Evolutionary conservation across 75 land plant genomes (phyloP).

Genomic region (Ceratopteris richardii): DNA sequence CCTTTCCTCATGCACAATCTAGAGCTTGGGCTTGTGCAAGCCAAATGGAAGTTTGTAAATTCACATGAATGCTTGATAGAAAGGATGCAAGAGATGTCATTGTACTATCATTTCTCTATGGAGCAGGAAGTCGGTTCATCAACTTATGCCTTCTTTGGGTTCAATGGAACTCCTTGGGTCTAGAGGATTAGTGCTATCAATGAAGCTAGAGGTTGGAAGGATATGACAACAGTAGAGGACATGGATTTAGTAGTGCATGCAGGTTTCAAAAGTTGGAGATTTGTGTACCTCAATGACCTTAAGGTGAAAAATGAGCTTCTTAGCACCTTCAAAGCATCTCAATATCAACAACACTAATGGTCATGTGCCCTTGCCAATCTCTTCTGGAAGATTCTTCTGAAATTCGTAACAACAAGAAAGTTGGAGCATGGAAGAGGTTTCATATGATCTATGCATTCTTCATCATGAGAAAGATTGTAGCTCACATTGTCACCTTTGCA

Average conservation of each 20-base stretch:
- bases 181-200: slow-evolving; percentile 53
- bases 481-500: slow-evolving; percentile 81
- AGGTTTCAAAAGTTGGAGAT: slow-evolving; percentile 67
- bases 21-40: slow-evolving; percentile 39
- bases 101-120: slow-evolving; percentile 59
- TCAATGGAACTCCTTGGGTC: slow-evolving; percentile 78
- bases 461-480: slow-evolving; percentile 84
- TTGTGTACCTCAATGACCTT: slow-evolving; percentile 34
- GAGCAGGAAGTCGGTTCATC: slow-evolving; percentile 64
- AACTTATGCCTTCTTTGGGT: slow-evolving; percentile 77
- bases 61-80: slow-evolving; percentile 65
- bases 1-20: slow-evolving; percentile 40
- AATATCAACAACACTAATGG: slow-evolving; percentile 83
- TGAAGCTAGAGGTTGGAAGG: slow-evolving; percentile 84
- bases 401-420: slow-evolving; percentile 67
- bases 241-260: slow-evolving; percentile 85
- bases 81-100: slow-evolving; percentile 66
- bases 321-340: slow-evolving; percentile 29
- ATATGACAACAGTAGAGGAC: slow-evolving; percentile 75
- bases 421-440: slow-evolving; percentile 63
- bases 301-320: slow-evolving; percentile 16
- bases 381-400: slow-evolving; percentile 62
- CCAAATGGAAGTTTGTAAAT: slow-evolving; percentile 64
- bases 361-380: slow-evolving; percentile 87
- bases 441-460: slow-evolving; percentile 91